phyloP scores from a whole-genome alignment of 371 early-diverging fungal species.

The Capillidium rhysosporum region DNA sequence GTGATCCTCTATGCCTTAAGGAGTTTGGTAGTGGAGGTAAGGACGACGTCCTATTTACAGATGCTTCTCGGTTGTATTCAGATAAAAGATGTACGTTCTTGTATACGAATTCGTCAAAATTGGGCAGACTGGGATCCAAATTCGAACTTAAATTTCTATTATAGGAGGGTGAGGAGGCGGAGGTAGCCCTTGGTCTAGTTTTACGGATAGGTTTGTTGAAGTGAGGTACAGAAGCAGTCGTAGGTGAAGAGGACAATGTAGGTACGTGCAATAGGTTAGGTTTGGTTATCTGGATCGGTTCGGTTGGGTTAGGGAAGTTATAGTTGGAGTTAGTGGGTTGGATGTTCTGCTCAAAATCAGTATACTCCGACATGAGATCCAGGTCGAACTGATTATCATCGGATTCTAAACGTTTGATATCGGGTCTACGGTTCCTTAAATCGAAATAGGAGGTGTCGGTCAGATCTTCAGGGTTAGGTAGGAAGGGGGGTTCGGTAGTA shows the following conservation, averaged over 20 bases:
- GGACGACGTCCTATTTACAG: too few species aligned
- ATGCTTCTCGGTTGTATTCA: conserved; percentile 15
- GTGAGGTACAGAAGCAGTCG: neutral
- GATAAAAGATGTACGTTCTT: conserved; percentile 24
- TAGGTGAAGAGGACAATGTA: neutral
- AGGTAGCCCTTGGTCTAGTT: conserved; percentile 9
- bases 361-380: neutral
- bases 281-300: conserved; percentile 3
- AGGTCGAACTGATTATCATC: conserved; percentile 4
- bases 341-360: neutral
- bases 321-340: neutral
- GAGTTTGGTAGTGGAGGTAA: too few species aligned
- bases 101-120: conserved; percentile 32
- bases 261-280: neutral
- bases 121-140: conserved; percentile 15
- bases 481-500: conserved; percentile 44
- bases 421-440: conserved; percentile 28
- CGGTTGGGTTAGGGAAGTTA: neutral
- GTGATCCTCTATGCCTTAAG: too few species aligned
- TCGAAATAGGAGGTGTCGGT: conserved; percentile 71
- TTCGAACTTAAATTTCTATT: neutral
- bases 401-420: conserved; percentile 18
- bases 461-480: conserved; percentile 44
- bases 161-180: conserved; percentile 9
- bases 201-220: conserved; percentile 4